Percentiles rank a stretch among this genome's conserved stretches.
Evolutionary conservation across 2,329 filamentous ascomycete genomes (phyloP).

Genomic region (Fusarium acutatum): DNA sequence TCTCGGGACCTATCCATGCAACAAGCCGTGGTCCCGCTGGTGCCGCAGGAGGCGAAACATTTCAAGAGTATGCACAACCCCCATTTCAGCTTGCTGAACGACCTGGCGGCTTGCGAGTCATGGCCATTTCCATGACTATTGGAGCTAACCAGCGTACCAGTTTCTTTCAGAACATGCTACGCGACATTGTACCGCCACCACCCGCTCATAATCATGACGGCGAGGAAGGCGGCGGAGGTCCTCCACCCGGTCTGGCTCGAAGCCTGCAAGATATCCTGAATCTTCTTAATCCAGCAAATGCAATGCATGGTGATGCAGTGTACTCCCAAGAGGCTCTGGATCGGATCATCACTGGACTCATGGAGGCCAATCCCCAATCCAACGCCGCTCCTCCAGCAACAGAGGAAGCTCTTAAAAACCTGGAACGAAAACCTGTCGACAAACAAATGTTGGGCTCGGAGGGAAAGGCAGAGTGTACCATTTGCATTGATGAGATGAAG

Average conservation of each 20-base stretch:
- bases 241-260: constrained; percentile 39
- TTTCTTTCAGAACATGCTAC: constrained; percentile 57
- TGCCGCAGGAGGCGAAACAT: constrained; percentile 48
- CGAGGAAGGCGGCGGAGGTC: constrained; percentile 30
- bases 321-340: constrained; percentile 93
- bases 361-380: constrained; percentile 81
- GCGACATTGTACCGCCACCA: constrained; percentile 48
- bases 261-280: constrained; percentile 63
- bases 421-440: constrained; percentile 77
- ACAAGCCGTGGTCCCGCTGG: constrained; percentile 23
- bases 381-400: constrained; percentile 86
- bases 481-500: constrained; percentile 89
- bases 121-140: constrained; percentile 26
- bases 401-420: constrained; percentile 73
- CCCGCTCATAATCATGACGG: constrained; percentile 23
- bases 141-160: constrained; percentile 51
- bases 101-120: constrained; percentile 28
- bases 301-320: constrained; percentile 78
- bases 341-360: constrained; percentile 84
- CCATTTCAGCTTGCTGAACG: constrained; percentile 8
- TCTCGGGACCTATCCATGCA: constrained; percentile 48
- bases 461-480: constrained; percentile 85
- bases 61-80: constrained; percentile 57
- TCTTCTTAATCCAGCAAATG: constrained; percentile 62
- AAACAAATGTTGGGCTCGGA: constrained; percentile 72